Conservation (phyloP, 2,329 filamentous ascomycete genomes). For the Aspergillus ochraceus region DNA sequence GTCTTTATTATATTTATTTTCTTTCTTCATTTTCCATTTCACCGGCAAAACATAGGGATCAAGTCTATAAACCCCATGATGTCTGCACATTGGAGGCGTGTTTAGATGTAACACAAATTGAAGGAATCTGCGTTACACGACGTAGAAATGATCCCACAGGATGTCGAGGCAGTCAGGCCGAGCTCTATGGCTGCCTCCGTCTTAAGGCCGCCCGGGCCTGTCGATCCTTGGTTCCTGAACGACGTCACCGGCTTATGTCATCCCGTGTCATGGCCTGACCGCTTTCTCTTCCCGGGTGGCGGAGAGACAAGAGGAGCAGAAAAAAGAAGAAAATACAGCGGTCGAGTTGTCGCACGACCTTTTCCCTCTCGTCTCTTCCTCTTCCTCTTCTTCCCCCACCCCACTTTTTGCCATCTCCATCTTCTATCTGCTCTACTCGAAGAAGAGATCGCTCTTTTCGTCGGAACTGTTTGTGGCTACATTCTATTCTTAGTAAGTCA, state of each 20-base stretch:
- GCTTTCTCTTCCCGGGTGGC: not conserved
- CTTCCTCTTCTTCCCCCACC: not conserved
- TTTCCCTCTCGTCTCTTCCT: not conserved
- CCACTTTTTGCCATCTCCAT: not conserved
- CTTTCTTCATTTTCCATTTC: not conserved
- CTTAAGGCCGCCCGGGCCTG: not conserved
- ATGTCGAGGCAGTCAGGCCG: not conserved
- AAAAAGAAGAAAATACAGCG: too few species aligned
- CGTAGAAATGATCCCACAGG: not conserved
- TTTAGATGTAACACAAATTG: not conserved
- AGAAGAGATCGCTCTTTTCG: not conserved
- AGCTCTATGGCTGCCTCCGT: not conserved
- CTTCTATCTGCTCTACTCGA: not conserved
- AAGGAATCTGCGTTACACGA: not conserved
- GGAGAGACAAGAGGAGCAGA: too few species aligned
- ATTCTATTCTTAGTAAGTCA: not conserved
- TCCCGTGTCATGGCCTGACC: not conserved
- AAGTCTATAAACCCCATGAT: not conserved
- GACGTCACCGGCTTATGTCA: slow-evolving; percentile 3
- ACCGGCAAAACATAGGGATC: not conserved
- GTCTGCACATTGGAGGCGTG: not conserved
- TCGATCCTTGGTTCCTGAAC: not conserved
- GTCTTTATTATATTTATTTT: not conserved
- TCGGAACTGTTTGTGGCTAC: not conserved
- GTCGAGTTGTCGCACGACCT: not conserved